Percentiles rank a stretch among this genome's conserved stretches.
Evolutionary conservation across 2,329 filamentous ascomycete species (phyloP).

Genomic region (Trichoderma cornu-damae): DNA sequence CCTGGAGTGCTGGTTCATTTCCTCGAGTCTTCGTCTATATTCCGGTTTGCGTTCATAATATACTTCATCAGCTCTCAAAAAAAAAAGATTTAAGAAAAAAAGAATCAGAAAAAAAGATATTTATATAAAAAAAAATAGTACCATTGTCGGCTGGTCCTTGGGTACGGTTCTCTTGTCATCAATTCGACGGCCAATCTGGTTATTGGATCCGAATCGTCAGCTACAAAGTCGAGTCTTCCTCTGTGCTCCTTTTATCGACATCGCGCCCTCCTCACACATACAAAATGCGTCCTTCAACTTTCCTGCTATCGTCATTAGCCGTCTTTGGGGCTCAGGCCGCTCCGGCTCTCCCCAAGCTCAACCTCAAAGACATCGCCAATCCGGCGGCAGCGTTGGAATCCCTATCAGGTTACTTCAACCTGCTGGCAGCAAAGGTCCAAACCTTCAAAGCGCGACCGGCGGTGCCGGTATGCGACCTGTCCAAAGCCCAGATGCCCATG

Average conservation of each 20-base stretch:
- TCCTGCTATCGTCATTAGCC: constrained; percentile 43
- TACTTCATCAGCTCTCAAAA: not conserved
- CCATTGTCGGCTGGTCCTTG: constrained; percentile 10
- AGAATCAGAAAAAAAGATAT: too few species aligned
- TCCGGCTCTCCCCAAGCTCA: constrained; percentile 38
- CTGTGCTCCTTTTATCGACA: not conserved
- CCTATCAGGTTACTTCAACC: constrained; percentile 58
- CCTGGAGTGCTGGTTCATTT: constrained; percentile 22
- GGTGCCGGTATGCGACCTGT: constrained; percentile 50
- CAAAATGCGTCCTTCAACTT: constrained; percentile 48
- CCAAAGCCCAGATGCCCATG: constrained; percentile 46
- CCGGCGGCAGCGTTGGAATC: constrained; percentile 39
- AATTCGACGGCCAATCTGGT: constrained; percentile 17
- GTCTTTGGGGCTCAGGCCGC: constrained; percentile 42
- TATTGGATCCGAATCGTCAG: not conserved
- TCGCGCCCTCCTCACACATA: not conserved
- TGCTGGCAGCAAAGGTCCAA: constrained; percentile 52
- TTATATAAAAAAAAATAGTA: not conserved
- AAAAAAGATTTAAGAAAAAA: too few species aligned
- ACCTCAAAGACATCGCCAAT: constrained; percentile 34
- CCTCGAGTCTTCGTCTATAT: constrained; percentile 26
- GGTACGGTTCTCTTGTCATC: constrained; percentile 14
- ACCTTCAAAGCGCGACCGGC: constrained; percentile 38
- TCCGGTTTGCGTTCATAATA: not conserved
- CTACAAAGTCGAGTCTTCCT: not conserved